Base-by-base conservation (phyloP, 352 stramenopile species). In the Globisporangium spinosum region DNA sequence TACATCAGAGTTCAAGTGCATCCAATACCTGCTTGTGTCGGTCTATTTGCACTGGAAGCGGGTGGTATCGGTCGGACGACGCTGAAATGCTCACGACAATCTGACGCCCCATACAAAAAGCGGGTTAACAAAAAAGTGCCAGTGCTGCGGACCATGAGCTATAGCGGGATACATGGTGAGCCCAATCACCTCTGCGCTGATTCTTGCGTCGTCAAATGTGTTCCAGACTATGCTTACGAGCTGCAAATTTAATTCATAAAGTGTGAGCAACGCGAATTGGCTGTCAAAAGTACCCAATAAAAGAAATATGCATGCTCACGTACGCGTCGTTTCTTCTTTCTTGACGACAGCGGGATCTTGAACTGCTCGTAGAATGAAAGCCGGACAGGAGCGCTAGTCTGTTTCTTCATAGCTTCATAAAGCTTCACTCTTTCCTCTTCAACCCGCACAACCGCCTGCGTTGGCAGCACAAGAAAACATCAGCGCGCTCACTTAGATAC, bases 311-410 rank as follows among this genome's bases (percentile, higher is more conserved):
- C 5, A 38, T 9, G 12, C 15, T 22, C 9, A 70, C 78, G 53
- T 34, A 89, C 83, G 58, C 72, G 80, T 67, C 76, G 82, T 63
- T 94, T 94, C 76, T 90, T 93, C 69, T 77, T 89, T 54, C 88
- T 90, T 45, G 76, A 83, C 7, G 67, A 58, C 12, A 60, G 17
- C 1, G 78, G 64, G 62, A 93, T 89, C n/a, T 71, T 67, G 76
- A 94, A 82, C 45, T 87, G 77, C 20, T 83, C 40, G 70, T 91
- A 94, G 65, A 91, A 90, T n/a, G 77, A 72, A 2, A 73, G 53
- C 1, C 78, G 78, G 29, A 82, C 76, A 0, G 73, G 63, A 7
- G 53, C 61, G 6, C 62, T 83, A 8, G 82, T 88, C 56, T 82
- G 76, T 1, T 66, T 56, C 64, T 88, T 90, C 22, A 93, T 71